Evolutionary conservation across 2,329 filamentous ascomycete genomes (phyloP), one percentile per base, ranked within the genome.

Genomic region (Acrodontium crateriforme): DNA sequence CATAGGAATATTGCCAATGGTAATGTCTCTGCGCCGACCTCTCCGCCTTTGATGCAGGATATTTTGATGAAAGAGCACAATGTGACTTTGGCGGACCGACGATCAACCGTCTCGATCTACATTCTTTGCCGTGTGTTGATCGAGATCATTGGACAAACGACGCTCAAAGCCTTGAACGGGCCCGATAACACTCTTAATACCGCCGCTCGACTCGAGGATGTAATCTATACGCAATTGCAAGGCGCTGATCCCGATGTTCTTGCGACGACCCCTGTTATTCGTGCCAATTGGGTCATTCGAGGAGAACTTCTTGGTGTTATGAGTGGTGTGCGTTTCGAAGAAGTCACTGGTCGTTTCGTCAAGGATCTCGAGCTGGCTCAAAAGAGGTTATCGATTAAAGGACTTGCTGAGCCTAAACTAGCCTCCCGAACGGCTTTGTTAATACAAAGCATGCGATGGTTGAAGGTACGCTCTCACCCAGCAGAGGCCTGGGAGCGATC

Each of bases 211-310:
- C 65, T 98, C 4, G 87, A 95, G 50, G 82, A 77, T 38, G 92
- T 98, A 35, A 93, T 98, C 30, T 98, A 95, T 52, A 78, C 78
- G n/a, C 89, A 95, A 52, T 65, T 98, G 7, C 91, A 85, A 47
- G 79, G 78, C 24, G 78, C 84, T 6, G 85, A 95, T 35, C 74
- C 80, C 0, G 83, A 93, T 6, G 74, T 85, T 45, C 61, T 87
- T 3, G 63, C 74, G 36, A 64, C 76, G 6, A 93, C 84, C 0
- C 75, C 81, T 1, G 62, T 95, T 14, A 83, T 84, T 40, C 74
- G 89, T 55, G 81, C 89, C 9, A 98, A 98, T 46, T 98, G 87
- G 87, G 80, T 82, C 34, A 74, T 98, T 3, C 94, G 94, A 51
- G 78, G 83, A 12, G 81, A 93, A 45, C 63, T 98, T 3, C 69